Evolutionary conservation across 495 filamentous ascomycete species (phyloP).

Genomic region (Echria macrotheca): DNA sequence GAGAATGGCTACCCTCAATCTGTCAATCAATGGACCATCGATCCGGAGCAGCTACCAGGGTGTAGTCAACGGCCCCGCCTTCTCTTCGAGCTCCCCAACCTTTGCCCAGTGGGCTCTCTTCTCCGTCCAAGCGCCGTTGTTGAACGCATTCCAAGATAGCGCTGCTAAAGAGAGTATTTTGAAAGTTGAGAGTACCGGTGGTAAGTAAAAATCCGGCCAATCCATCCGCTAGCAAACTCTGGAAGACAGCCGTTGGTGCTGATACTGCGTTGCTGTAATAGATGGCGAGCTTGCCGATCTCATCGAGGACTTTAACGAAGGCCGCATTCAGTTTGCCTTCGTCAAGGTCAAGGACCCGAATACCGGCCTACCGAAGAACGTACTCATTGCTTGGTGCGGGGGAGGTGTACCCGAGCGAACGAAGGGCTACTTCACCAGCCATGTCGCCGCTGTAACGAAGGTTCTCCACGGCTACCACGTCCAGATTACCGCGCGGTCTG

Average conservation of each 20-base stretch:
- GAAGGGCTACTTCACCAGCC: conserved; percentile 96
- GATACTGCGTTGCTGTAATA: conserved; percentile 26
- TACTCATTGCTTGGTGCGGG: conserved; percentile 94
- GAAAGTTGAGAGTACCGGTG: conserved; percentile 88
- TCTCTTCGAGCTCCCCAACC: conserved; percentile 54
- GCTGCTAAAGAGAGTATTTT: conserved; percentile 86
- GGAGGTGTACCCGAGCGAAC: conserved; percentile 97
- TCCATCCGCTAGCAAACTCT: not conserved
- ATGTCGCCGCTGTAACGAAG: conserved; percentile 81
- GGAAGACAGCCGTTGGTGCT: not conserved
- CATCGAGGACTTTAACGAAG: conserved; percentile 97
- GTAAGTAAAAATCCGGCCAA: conserved; percentile 43
- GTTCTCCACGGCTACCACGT: conserved; percentile 96
- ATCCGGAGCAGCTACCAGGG: conserved; percentile 90
- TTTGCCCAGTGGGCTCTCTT: conserved; percentile 80
- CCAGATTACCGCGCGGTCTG: conserved; percentile 89
- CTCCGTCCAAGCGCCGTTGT: conserved; percentile 81
- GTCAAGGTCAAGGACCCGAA: conserved; percentile 96
- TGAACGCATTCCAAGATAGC: conserved; percentile 84
- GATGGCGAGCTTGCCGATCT: conserved; percentile 92
- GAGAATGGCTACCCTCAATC: conserved; percentile 96
- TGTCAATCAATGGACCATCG: conserved; percentile 82
- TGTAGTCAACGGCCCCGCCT: conserved; percentile 66
- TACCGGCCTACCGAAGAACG: conserved; percentile 82
- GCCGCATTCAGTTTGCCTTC: conserved; percentile 93